Evolutionary conservation across 345 rosid genomes (phyloP).

Genomic region (Isatis tinctoria): DNA sequence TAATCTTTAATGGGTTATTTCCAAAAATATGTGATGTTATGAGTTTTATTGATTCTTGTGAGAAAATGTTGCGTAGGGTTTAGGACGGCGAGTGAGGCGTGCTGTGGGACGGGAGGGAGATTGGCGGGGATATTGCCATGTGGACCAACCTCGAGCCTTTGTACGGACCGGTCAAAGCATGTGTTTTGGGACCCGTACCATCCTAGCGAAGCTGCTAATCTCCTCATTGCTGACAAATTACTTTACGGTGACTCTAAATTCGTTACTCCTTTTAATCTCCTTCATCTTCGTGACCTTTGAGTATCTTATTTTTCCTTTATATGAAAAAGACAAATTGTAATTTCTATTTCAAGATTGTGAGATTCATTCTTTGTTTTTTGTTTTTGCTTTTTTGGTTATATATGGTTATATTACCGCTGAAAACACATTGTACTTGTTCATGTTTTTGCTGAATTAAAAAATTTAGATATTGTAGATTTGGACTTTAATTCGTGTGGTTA

Average conservation of each 20-base stretch:
- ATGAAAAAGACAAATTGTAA: neutral
- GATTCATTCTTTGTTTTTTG: neutral
- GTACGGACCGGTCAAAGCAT: slow-evolving; percentile 58
- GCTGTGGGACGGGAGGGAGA: slow-evolving; percentile 79
- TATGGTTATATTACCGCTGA: neutral
- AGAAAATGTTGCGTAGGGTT: slow-evolving; percentile 45
- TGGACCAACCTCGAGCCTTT: slow-evolving; percentile 71
- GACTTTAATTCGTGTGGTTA: neutral
- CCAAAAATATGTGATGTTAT: neutral
- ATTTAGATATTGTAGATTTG: neutral
- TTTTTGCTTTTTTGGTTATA: neutral
- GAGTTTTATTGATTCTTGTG: neutral
- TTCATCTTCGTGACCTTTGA: slow-evolving; percentile 62
- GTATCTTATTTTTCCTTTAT: no score
- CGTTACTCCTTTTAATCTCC: slow-evolving; percentile 62
- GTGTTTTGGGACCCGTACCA: slow-evolving; percentile 94
- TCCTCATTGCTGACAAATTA: slow-evolving; percentile 57
- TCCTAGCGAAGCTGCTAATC: slow-evolving; percentile 79
- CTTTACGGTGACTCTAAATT: slow-evolving; percentile 47
- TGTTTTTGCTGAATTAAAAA: neutral
- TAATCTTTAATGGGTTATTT: no score
- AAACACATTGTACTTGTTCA: neutral
- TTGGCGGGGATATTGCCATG: slow-evolving; percentile 86
- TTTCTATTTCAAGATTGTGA: neutral
- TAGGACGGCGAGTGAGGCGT: slow-evolving; percentile 62